A percentile compares a stretch with the other conserved stretches of the same genome.
Conservation (phyloP, 2,329 filamentous ascomycete genomes). For the Botrytis pseudocinerea region DNA sequence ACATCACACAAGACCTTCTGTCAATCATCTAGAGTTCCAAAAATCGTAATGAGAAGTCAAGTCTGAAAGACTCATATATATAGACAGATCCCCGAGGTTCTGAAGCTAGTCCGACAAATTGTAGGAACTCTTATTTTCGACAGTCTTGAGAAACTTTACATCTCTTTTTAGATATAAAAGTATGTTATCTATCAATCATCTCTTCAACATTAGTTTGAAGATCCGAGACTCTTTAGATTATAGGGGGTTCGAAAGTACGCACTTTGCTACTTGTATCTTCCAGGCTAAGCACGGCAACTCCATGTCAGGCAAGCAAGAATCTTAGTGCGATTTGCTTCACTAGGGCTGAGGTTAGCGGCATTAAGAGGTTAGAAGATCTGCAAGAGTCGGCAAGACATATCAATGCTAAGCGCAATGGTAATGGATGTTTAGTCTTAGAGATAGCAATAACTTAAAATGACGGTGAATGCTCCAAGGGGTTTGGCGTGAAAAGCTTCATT, state of each 20-base stretch:
- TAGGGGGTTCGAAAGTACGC: background rate
- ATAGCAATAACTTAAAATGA: background rate
- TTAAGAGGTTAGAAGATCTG: background rate
- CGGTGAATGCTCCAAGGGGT: background rate
- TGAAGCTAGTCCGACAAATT: background rate
- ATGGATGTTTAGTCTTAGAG: no score
- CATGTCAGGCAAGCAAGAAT: background rate
- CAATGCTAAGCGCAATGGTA: background rate
- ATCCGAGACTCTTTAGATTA: background rate
- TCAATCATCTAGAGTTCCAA: no score
- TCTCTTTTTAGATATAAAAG: background rate
- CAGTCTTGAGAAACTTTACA: fast-evolving
- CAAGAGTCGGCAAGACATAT: background rate
- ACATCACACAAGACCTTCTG: no score
- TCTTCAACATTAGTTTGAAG: background rate
- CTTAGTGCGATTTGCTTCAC: background rate
- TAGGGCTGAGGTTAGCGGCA: background rate
- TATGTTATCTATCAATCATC: background rate
- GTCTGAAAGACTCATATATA: background rate
- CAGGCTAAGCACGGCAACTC: background rate
- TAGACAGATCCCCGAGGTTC: background rate
- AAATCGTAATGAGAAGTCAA: background rate
- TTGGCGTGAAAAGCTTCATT: background rate
- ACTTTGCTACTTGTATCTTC: background rate
- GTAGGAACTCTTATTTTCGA: no score